phyloP scores from a whole-genome alignment of 2,329 filamentous ascomycete genomes.

The Diaporthe humulicola region DNA sequence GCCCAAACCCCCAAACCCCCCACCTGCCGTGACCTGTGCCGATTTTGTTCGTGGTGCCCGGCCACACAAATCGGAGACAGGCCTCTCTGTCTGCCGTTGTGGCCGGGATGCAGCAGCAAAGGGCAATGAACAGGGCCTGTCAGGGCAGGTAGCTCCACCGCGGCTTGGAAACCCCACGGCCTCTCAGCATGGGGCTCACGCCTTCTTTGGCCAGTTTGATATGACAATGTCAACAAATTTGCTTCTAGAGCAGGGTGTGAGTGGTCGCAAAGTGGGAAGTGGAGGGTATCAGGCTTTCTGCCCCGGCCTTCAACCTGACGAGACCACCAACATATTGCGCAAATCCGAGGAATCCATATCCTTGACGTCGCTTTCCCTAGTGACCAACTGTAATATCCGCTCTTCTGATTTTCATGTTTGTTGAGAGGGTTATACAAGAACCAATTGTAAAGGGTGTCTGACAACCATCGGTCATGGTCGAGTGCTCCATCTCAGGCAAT shows the following conservation, averaged over 20 bases:
- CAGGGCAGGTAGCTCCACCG: neutral
- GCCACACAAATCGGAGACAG: slow-evolving; percentile 18
- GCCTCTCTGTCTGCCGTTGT: neutral
- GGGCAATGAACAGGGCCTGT: neutral
- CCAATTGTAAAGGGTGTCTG: neutral
- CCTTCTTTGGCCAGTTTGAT: neutral
- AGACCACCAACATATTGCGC: neutral
- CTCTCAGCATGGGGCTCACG: neutral
- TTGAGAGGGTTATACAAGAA: no score
- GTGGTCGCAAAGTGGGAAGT: neutral
- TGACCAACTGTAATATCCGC: neutral
- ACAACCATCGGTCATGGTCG: neutral
- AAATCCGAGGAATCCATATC: neutral
- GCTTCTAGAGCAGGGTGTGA: neutral
- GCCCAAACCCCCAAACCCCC: neutral
- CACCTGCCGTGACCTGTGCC: slow-evolving; percentile 3
- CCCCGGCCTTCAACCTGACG: no score
- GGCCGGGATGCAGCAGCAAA: neutral
- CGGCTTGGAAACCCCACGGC: neutral
- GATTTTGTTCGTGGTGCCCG: slow-evolving; percentile 15
- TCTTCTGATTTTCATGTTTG: neutral
- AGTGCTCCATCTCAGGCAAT: neutral
- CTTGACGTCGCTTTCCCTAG: neutral
- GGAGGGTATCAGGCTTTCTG: neutral
- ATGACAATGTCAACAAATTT: neutral